phyloP scores from a whole-genome alignment of 306 rosid genomes.

The Cotoneaster glaucophyllus region DNA sequence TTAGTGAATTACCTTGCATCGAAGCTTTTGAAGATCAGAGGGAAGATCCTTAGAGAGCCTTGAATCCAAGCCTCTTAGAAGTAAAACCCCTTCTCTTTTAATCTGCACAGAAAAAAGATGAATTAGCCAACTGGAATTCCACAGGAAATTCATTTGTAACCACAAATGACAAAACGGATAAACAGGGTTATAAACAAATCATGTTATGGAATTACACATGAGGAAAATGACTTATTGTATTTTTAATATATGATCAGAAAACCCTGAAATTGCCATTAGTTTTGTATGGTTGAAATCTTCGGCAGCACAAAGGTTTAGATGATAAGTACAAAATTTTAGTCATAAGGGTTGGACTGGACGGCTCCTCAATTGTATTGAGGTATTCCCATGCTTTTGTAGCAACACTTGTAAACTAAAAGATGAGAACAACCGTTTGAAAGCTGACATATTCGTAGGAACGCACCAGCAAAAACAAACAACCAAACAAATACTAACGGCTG shows the following conservation, averaged over 20 bases:
- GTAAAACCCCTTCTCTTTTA: slow-evolving; percentile 87
- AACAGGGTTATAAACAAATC: neutral
- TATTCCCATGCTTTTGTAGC: neutral
- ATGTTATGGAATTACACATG: neutral
- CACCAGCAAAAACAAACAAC: slow-evolving; percentile 2
- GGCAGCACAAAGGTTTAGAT: neutral
- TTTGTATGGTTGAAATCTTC: neutral
- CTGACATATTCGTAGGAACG: neutral
- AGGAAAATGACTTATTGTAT: neutral
- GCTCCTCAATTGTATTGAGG: neutral
- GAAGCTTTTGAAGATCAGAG: slow-evolving; percentile 92
- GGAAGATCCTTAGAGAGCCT: slow-evolving; percentile 92
- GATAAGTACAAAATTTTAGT: neutral
- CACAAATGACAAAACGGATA: neutral
- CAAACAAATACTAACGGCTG: neutral
- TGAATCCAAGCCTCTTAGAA: slow-evolving; percentile 85
- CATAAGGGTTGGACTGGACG: neutral
- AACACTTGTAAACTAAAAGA: neutral
- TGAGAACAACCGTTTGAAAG: neutral
- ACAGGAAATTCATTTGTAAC: neutral
- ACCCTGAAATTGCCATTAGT: neutral
- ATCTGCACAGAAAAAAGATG: slow-evolving; percentile 45
- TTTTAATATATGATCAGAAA: neutral
- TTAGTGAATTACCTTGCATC: slow-evolving; percentile 68
- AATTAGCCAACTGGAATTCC: neutral